These are phyloP conservation scores for Chlorella sp. DNA, from an alignment of 139 green algal genomes.

Conservation along the genomic window DNA sequence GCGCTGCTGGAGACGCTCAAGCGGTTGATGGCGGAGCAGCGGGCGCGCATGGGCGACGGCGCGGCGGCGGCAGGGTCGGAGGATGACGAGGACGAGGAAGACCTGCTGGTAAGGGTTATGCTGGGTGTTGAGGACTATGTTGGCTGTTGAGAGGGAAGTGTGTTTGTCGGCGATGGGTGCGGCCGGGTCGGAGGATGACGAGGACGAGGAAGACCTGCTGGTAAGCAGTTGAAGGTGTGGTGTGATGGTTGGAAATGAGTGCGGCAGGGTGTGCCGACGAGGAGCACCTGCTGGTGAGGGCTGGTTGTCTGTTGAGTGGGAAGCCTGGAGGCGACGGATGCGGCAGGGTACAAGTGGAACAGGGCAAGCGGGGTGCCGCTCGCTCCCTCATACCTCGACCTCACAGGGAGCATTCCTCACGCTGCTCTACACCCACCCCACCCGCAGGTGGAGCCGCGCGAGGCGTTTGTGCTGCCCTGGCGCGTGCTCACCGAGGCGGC, in stretches of 20 bases:
- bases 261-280: neutral
- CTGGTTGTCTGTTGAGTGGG: neutral
- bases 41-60: neutral
- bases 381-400: too few relatives aligned
- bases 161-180: too few relatives aligned
- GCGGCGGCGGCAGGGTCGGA: neutral
- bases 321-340: too few relatives aligned
- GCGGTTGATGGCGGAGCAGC: slow-evolving; percentile 35
- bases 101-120: slow-evolving; percentile 15
- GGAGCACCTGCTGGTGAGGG: slow-evolving; percentile 10
- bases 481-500: slow-evolving; percentile 52
- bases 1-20: slow-evolving; percentile 55
- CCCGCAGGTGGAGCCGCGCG: slow-evolving; percentile 25
- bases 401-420: neutral
- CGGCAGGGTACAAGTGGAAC: too few relatives aligned
- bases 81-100: neutral
- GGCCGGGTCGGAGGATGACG: neutral
- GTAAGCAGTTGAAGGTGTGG: too few relatives aligned
- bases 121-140: neutral
- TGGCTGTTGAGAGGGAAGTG: too few relatives aligned
- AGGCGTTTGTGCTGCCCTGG: slow-evolving; percentile 47
- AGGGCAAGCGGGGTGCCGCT: too few relatives aligned
- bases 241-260: too few relatives aligned
- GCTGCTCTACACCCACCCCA: neutral
- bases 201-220: slow-evolving; percentile 10